Percentiles rank a stretch among this genome's conserved stretches.
Conservation (phyloP, 2,329 filamentous ascomycete genomes). For the Alternaria hordeiaustralica region DNA sequence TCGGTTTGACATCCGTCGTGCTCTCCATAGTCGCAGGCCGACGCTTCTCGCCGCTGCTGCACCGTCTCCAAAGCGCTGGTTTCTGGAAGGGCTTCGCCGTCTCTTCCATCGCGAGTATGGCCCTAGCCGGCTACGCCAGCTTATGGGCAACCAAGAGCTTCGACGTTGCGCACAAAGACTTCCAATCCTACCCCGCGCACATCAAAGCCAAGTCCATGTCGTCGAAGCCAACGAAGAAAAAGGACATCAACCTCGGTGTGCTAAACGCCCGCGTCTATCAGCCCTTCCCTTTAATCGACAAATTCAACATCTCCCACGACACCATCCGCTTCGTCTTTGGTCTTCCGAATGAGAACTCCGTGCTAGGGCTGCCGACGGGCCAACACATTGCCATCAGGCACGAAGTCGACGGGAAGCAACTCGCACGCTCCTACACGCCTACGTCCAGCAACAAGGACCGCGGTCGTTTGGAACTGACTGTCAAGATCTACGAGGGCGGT, state of each 20-base stretch:
- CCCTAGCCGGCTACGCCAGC: conserved; percentile 11
- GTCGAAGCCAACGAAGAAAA: conserved; percentile 9
- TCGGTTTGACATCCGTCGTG: conserved; percentile 9
- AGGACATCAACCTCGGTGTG: conserved; percentile 50
- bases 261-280: conserved; percentile 59
- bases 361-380: conserved; percentile 46
- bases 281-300: conserved; percentile 51
- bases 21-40: conserved; percentile 9
- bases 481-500: conserved; percentile 61
- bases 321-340: conserved; percentile 36
- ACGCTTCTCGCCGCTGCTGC: conserved; percentile 11
- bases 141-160: conserved; percentile 17
- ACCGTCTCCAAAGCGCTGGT: conserved; percentile 11
- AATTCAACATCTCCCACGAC: conserved; percentile 22
- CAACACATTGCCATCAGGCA: conserved; percentile 53
- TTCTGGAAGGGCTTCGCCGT: conserved; percentile 23
- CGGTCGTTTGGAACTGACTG: conserved; percentile 59
- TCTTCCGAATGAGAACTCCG: conserved; percentile 26
- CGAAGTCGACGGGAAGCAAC: conserved; percentile 68
- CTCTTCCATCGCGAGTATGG: conserved; percentile 14
- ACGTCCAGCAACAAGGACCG: conserved; percentile 65
- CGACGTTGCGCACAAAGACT: conserved; percentile 20
- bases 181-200: conserved; percentile 20
- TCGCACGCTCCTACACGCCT: conserved; percentile 34
- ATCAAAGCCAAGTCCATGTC: conserved; percentile 17